These are phyloP conservation scores for Globisporangium acanthophoron DNA, from an alignment of 352 stramenopile species.

Conservation along the genomic window DNA sequence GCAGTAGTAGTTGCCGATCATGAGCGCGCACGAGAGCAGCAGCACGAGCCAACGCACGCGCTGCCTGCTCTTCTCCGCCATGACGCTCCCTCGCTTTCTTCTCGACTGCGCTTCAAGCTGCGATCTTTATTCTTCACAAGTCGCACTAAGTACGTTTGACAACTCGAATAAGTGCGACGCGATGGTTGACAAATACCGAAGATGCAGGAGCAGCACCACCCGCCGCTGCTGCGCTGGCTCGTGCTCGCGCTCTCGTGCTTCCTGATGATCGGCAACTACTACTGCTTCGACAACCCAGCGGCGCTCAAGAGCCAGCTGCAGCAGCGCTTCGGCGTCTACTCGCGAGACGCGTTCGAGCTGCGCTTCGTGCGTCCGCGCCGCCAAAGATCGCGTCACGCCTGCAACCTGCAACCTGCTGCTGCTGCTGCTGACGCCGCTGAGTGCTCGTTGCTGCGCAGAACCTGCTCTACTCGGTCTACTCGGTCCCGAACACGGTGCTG, in stretches of 20 bases:
- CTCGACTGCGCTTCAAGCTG: background rate
- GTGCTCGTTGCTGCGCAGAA: conserved; percentile 45
- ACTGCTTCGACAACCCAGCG: conserved; percentile 88
- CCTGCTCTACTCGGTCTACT: conserved; percentile 92
- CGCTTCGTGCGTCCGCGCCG: conserved; percentile 50
- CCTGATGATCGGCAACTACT: conserved; percentile 89
- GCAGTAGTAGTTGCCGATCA: conserved; percentile 91
- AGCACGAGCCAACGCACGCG: conserved; percentile 83
- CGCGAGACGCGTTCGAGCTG: conserved; percentile 74
- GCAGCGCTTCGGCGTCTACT: conserved; percentile 71
- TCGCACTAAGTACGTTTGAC: background rate
- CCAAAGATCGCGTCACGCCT: background rate
- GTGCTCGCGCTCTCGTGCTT: conserved; percentile 83
- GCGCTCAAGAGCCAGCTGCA: conserved; percentile 86
- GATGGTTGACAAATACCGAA: background rate
- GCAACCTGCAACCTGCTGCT: background rate
- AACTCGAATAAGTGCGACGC: background rate
- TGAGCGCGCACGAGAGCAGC: conserved; percentile 80
- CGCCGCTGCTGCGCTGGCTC: conserved; percentile 70
- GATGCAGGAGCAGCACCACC: conserved; percentile 49
- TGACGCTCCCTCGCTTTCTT: background rate
- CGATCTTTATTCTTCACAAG: background rate
- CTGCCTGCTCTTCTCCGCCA: conserved; percentile 67
- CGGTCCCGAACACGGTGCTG: conserved; percentile 89
- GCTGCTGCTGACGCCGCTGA: background rate